Conservation (phyloP, 371 early-diverging fungal genomes). For the Apophysomyces ossiformis region DNA sequence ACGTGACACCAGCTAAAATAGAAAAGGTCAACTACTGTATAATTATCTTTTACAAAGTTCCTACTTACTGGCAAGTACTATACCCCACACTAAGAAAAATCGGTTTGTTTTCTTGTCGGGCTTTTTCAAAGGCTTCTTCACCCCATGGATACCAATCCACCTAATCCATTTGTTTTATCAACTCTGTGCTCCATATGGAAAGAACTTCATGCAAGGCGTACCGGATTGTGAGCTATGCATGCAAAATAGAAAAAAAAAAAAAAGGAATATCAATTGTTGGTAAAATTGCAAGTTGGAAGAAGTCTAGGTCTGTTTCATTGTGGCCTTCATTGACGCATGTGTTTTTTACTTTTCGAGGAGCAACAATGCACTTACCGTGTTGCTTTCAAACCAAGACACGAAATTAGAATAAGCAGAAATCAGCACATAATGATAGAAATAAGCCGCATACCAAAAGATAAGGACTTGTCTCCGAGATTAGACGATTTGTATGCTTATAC, state of each 20-base stretch:
- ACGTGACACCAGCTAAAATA: conserved; percentile 69
- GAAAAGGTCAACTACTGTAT: not conserved
- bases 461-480: conserved; percentile 63
- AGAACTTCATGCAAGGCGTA: conserved; percentile 20
- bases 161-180: conserved; percentile 25
- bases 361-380: conserved; percentile 37
- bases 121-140: conserved; percentile 65
- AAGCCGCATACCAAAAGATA: conserved; percentile 55
- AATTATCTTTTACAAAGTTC: not conserved
- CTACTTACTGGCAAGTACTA: conserved; percentile 67
- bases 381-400: conserved; percentile 30
- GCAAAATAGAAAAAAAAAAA: no score
- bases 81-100: conserved; percentile 74
- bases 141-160: conserved; percentile 82
- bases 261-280: not conserved
- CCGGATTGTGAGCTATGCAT: conserved; percentile 51
- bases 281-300: not conserved
- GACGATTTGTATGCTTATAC: conserved; percentile 49
- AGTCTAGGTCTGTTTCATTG: not conserved
- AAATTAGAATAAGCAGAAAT: conserved; percentile 6
- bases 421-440: not conserved
- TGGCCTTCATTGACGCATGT: not conserved
- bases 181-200: not conserved
- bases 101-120: conserved; percentile 58
- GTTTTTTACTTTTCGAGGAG: conserved; percentile 4